phyloP scores from a whole-genome alignment of 108 stramenopile genomes.

The Cyclotella baltica region DNA sequence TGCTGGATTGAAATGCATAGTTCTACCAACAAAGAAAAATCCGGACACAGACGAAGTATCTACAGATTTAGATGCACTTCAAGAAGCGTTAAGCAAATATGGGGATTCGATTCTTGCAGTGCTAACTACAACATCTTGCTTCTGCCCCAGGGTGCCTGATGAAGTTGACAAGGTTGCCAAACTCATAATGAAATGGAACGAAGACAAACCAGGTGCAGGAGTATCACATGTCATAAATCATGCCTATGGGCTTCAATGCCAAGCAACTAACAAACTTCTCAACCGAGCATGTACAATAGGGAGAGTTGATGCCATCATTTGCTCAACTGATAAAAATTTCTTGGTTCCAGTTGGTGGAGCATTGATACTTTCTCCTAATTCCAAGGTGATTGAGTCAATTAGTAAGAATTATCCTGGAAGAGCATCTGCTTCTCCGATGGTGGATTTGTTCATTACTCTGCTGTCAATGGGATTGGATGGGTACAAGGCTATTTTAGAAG shows the following conservation, averaged over 20 bases:
- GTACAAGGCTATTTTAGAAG: constrained; percentile 68
- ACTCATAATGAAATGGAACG: constrained; percentile 66
- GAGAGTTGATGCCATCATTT: constrained; percentile 96
- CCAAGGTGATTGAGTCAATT: constrained; percentile 73
- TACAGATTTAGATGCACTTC: constrained; percentile 91
- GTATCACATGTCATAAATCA: constrained; percentile 97
- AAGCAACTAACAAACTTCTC: constrained; percentile 72
- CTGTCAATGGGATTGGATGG: constrained; percentile 94
- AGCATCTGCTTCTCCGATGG: constrained; percentile 91
- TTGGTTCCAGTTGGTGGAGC: constrained; percentile 98
- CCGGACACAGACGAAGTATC: constrained; percentile 80
- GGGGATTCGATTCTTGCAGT: constrained; percentile 79
- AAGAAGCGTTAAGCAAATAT: constrained; percentile 60
- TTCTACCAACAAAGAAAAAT: constrained; percentile 78
- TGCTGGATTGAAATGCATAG: constrained; percentile 90
- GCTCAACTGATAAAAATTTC: constrained; percentile 99
- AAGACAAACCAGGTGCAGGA: constrained; percentile 24
- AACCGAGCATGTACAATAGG: constrained; percentile 90
- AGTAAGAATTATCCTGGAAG: constrained; percentile 97
- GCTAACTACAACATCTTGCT: constrained; percentile 97
- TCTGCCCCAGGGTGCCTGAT: constrained; percentile 97
- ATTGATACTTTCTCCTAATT: constrained; percentile 83
- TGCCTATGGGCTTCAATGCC: constrained; percentile 98
- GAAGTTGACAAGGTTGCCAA: constrained; percentile 88
- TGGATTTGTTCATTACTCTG: constrained; percentile 98